Evolutionary conservation across 768 basidiomycete species (phyloP).

Genomic region (Arthromyces matolae): DNA sequence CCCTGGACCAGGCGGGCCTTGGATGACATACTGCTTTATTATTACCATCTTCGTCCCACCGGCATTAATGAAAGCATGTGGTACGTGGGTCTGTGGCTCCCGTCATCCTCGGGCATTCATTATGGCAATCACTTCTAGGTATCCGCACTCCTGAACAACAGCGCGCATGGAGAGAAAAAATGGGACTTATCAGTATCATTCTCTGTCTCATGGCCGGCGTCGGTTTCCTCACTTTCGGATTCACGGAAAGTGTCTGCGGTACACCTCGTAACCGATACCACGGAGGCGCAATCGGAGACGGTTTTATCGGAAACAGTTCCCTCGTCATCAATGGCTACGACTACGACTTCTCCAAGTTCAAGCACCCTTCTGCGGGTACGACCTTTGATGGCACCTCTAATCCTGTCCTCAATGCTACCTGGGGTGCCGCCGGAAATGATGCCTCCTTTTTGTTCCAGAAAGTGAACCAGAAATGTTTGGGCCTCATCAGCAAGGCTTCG

Average conservation of each 20-base stretch:
- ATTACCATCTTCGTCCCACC: slow-evolving; percentile 82
- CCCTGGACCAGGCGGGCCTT: slow-evolving; percentile 88
- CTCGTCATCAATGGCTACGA: slow-evolving; percentile 93
- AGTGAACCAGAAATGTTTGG: slow-evolving; percentile 78
- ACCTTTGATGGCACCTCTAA: slow-evolving; percentile 78
- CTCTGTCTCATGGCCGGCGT: slow-evolving; percentile 84
- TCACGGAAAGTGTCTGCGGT: slow-evolving; percentile 92
- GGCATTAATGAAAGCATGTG: slow-evolving; percentile 71
- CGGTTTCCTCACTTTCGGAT: slow-evolving; percentile 98
- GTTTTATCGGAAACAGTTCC: slow-evolving; percentile 68
- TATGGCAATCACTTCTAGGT: slow-evolving; percentile 42
- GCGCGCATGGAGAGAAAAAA: slow-evolving; percentile 98
- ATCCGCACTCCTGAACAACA: slow-evolving; percentile 89
- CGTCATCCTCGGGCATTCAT: background rate
- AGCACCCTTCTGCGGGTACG: slow-evolving; percentile 68
- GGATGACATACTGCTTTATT: slow-evolving; percentile 93
- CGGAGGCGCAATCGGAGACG: slow-evolving; percentile 69
- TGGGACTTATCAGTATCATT: slow-evolving; percentile 85
- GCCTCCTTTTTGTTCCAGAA: slow-evolving; percentile 95
- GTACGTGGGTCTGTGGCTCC: slow-evolving; percentile 49
- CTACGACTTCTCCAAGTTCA: slow-evolving; percentile 87
- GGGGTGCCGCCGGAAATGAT: slow-evolving; percentile 82
- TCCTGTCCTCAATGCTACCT: slow-evolving; percentile 75
- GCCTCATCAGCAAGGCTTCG: slow-evolving; percentile 66
- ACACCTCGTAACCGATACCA: slow-evolving; percentile 80